phyloP scores from a whole-genome alignment of 2,329 filamentous ascomycete genomes.

The Colletotrichum cordylinicola region DNA sequence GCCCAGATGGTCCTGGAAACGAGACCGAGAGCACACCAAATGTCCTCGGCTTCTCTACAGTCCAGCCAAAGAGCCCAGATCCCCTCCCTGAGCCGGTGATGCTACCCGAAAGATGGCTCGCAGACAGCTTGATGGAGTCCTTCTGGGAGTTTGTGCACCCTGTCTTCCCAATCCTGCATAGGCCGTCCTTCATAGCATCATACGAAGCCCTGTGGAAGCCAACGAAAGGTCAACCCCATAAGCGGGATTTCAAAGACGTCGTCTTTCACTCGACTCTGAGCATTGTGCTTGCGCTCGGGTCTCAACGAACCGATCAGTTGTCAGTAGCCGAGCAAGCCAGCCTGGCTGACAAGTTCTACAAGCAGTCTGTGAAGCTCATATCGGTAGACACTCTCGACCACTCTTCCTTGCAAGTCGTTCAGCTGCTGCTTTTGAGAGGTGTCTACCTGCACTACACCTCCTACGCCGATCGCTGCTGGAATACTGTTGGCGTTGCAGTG shows the following conservation, averaged over 20 bases:
- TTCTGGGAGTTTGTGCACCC: constrained; percentile 25
- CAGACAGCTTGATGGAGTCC: constrained; percentile 7
- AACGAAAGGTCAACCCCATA: not conserved
- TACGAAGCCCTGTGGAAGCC: constrained; percentile 17
- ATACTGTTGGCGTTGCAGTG: constrained; percentile 31
- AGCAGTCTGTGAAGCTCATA: constrained; percentile 28
- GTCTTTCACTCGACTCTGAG: constrained; percentile 31
- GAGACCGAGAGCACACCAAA: not conserved
- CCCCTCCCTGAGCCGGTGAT: not conserved
- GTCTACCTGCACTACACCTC: constrained; percentile 33
- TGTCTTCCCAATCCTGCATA: constrained; percentile 21
- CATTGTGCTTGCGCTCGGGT: constrained; percentile 34
- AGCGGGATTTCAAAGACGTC: not conserved
- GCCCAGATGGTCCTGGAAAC: not conserved
- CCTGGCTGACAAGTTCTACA: constrained; percentile 31
- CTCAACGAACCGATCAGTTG: constrained; percentile 25
- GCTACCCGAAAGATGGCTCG: not conserved
- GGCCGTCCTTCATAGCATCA: constrained; percentile 9
- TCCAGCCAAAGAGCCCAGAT: not conserved
- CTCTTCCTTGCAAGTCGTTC: constrained; percentile 29
- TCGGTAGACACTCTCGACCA: constrained; percentile 31
- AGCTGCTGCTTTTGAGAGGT: constrained; percentile 32
- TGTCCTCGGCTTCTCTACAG: not conserved
- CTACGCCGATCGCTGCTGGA: constrained; percentile 35
- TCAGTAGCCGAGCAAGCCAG: not conserved